Conservation (phyloP, 148 eudicot genomes). For the Silene uniflora region DNA sequence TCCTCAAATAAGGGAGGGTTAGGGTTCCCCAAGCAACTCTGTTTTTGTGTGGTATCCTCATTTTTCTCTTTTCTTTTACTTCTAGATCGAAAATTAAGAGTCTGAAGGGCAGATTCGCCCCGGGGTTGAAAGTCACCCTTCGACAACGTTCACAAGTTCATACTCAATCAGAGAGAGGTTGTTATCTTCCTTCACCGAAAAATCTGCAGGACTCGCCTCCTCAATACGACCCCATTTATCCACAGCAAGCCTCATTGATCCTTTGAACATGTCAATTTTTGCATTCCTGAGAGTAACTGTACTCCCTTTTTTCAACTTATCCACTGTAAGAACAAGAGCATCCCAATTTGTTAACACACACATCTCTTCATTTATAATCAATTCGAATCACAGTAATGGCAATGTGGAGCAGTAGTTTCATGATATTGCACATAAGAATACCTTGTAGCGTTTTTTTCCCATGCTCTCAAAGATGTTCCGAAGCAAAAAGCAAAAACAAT, state of each 20-base stretch:
- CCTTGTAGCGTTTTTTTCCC: no score
- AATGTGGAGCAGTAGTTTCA: not conserved
- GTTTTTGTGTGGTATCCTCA: not conserved
- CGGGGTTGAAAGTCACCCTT: not conserved
- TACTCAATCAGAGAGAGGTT: conserved; percentile 36
- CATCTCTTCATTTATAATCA: not conserved
- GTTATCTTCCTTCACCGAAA: conserved; percentile 32
- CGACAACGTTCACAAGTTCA: conserved; percentile 33
- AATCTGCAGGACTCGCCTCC: conserved; percentile 20
- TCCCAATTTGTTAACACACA: not conserved
- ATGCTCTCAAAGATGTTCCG: no score
- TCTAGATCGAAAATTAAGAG: conserved; percentile 2
- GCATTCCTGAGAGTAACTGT: conserved; percentile 33
- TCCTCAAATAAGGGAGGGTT: not conserved
- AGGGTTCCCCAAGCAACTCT: not conserved
- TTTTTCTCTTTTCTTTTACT: not conserved
- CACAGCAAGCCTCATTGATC: conserved; percentile 36
- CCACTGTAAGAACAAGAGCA: conserved; percentile 21
- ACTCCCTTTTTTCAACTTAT: conserved; percentile 31
- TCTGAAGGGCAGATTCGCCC: not conserved
- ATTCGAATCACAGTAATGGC: not conserved
- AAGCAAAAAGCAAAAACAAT: no score
- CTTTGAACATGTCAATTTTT: conserved; percentile 8
- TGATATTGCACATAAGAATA: not conserved
- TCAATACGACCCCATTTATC: conserved; percentile 21